Evolutionary conservation across 495 filamentous ascomycete genomes (phyloP), one percentile per base, ranked within the genome.

Genomic region (Talaromyces thailandensis): DNA sequence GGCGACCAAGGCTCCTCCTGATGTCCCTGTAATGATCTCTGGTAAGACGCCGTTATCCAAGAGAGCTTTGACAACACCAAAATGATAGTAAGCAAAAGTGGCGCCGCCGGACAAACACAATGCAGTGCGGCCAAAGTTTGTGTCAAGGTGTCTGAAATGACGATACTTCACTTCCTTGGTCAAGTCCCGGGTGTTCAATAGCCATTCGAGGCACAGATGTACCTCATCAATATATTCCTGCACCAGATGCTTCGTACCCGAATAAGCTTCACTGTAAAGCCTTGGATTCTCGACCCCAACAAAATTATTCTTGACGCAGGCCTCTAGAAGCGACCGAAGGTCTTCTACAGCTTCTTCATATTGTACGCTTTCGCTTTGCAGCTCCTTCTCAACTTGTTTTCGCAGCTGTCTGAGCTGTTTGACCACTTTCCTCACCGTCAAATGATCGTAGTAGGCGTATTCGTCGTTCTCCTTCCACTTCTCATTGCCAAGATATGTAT

Each of bases 301-400:
- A 73, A 96, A 98, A 69, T 98, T 98, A 71, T 90, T 95, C 82
- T 96, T 98, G 63, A 98, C 88, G 67, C 93, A 96, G 16, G 88
- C 88, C 76, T 97, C 92, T 31, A 94, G 76, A 55, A 98, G 72
- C 7, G 76, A 79, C 52, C 85, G 85, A 53, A 98, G 76, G 35
- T 92, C 90, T 62, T 93, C 88, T 6, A 88, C 74, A 0, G 84
- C 79, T 70, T 40, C 79, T 70, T 40, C 48, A 65, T 28, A 8
- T 64, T 59, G 24, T 57, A 65, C 6, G 60, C 59, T 51, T 7
- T 65, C 70, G 29, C 69, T 55, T 28, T 69, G 68, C 16, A 68
- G 51, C 55, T 78, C 71, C 55, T 81, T 81, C 61, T 84, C 82
- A 8, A 69, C 76, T 63, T 92, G 85, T 12, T 84, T 83, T 62